Evolutionary conservation across 352 stramenopile species (phyloP), one percentile per base, ranked within the genome.

Genomic region (Phytophthora citrophthora): DNA sequence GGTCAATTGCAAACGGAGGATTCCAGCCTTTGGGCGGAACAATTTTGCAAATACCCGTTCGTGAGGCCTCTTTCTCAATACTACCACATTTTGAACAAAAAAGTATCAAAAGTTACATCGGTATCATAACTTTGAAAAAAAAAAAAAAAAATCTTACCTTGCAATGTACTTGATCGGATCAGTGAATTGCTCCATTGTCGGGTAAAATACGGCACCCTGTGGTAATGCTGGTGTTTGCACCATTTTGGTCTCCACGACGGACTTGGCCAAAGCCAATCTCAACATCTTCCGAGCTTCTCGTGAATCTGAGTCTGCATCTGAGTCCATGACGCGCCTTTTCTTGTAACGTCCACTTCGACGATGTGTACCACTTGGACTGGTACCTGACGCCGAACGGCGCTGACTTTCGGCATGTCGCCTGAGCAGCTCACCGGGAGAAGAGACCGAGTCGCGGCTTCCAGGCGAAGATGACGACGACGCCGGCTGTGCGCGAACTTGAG

Each of bases 11-110:
- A 60, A 88, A 92, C 13, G 74, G 59, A 8, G 92, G 93, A 16
- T 90, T 91, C 95, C 95, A 99, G 11, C 94, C 97, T n/a, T 70
- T 63, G 0, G 97, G 97, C 38, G 97, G 97, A 1, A 99, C 93
- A 64, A 99, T 99, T 76, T 99, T 99, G 73, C 89, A 98, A 51
- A 99, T 98, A n/a, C 97, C 97, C 62, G 80, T 89, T 15, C 64
- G 72, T 24, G 80, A 58, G 0, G 79, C 86, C 34, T 86, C 70
- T 15, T 70, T 64, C 61, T 89, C 81, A 60, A 93, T 90, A 44
- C 82, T 90, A 62, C 47, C 24, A 29, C 24, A 27, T 60, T 27
- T 20, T 16, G 15, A 15, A 2, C 26, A 5, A 20, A 53, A 27
- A 29, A 6, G 6, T 43, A n/a, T 26, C 29, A 60, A 20, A 60